A percentile compares a stretch with the other conserved stretches of the same genome.
These are phyloP conservation scores for Triglochin maritima DNA, from an alignment of 106 monocot genomes.

Conservation along the genomic window DNA sequence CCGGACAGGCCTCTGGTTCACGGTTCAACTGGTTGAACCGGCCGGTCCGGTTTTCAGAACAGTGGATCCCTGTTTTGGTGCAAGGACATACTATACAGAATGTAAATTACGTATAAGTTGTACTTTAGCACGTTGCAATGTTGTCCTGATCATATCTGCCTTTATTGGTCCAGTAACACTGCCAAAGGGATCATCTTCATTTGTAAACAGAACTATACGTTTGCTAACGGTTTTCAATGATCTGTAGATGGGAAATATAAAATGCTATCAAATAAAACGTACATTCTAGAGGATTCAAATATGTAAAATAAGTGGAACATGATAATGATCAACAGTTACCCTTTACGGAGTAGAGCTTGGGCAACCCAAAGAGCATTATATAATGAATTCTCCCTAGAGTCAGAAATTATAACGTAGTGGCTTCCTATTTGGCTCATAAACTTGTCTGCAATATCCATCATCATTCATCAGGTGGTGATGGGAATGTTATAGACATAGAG, in stretches of 20 bases:
- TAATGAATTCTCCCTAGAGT: slow-evolving; percentile 71
- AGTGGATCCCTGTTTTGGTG: not conserved
- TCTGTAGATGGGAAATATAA: slow-evolving; percentile 15
- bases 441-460: slow-evolving; percentile 23
- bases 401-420: slow-evolving; percentile 54
- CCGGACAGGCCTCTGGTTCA: too few relatives aligned
- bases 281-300: not conserved
- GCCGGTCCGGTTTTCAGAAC: too few relatives aligned
- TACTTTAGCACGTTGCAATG: slow-evolving; percentile 81
- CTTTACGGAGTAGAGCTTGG: slow-evolving; percentile 75
- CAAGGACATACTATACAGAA: not conserved
- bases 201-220: slow-evolving; percentile 77
- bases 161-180: slow-evolving; percentile 44
- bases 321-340: slow-evolving; percentile 26
- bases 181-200: slow-evolving; percentile 94
- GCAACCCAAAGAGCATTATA: slow-evolving; percentile 96
- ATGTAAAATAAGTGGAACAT: not conserved
- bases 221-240: slow-evolving; percentile 55
- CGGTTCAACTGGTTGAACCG: too few relatives aligned
- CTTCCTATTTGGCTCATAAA: slow-evolving; percentile 64
- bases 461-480: too few relatives aligned
- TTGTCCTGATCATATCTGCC: slow-evolving; percentile 87
- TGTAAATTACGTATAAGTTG: not conserved
- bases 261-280: not conserved
- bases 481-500: too few relatives aligned